Conservation (phyloP, 495 filamentous ascomycete genomes). For the Collariella sp. region DNA sequence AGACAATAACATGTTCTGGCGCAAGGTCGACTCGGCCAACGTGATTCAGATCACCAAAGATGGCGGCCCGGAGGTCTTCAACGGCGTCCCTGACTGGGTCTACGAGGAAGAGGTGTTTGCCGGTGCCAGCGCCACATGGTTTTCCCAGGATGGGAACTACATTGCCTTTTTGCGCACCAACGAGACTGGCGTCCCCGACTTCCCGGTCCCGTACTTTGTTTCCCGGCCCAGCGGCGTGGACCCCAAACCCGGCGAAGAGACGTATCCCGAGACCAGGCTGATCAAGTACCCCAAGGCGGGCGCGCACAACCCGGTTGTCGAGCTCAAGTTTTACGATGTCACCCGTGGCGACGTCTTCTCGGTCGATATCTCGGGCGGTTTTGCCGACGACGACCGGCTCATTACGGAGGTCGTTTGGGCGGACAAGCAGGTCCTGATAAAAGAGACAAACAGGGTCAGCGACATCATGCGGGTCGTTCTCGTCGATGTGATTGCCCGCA, state of each 20-base stretch:
- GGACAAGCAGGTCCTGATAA: constrained; percentile 69
- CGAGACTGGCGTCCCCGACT: constrained; percentile 85
- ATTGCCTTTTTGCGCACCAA: constrained; percentile 89
- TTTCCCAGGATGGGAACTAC: constrained; percentile 79
- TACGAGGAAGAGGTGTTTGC: constrained; percentile 94
- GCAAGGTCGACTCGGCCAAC: constrained; percentile 48
- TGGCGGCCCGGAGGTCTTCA: constrained; percentile 79
- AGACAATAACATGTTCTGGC: constrained; percentile 80
- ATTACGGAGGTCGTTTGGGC: constrained; percentile 95
- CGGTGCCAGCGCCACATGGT: constrained; percentile 83
- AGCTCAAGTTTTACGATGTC: constrained; percentile 82
- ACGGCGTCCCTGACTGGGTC: constrained; percentile 98
- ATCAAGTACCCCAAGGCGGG: constrained; percentile 99
- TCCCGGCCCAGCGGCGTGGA: constrained; percentile 72
- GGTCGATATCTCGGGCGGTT: constrained; percentile 68
- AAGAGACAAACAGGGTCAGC: constrained; percentile 90
- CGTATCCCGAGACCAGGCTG: constrained; percentile 78
- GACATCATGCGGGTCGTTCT: constrained; percentile 79
- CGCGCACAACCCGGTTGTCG: constrained; percentile 82
- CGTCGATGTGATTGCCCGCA: constrained; percentile 66
- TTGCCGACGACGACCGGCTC: constrained; percentile 70
- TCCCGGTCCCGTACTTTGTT: constrained; percentile 88
- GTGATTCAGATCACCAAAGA: constrained; percentile 75
- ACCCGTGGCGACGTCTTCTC: constrained; percentile 69
- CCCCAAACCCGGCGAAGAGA: constrained; percentile 66